A percentile compares a stretch with the other conserved stretches of the same genome.
phyloP scores from a whole-genome alignment of 495 filamentous ascomycete genomes.

The Aspergillus avenaceus region DNA sequence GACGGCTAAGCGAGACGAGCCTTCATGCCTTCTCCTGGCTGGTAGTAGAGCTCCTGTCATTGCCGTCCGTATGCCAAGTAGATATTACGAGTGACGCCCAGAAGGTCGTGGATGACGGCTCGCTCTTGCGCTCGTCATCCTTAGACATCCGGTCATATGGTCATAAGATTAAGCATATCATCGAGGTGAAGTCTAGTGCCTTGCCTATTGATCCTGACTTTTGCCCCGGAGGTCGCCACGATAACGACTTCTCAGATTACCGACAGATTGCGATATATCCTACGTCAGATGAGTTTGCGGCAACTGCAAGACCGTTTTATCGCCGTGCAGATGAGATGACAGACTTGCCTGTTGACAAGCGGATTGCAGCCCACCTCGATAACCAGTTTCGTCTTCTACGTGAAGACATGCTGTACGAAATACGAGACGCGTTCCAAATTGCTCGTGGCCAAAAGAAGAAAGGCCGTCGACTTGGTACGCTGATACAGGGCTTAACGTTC shows the following conservation, averaged over 20 bases:
- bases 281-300: slow-evolving; percentile 64
- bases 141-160: slow-evolving; percentile 28
- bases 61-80: slow-evolving; percentile 22
- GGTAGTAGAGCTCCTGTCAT: slow-evolving; percentile 49
- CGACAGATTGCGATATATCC: slow-evolving; percentile 62
- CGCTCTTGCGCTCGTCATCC: slow-evolving; percentile 27
- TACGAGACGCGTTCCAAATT: slow-evolving; percentile 57
- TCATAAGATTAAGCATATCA: slow-evolving; percentile 42
- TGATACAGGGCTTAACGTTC: slow-evolving; percentile 26
- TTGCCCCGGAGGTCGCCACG: slow-evolving; percentile 67
- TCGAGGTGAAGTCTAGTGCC: slow-evolving; percentile 21
- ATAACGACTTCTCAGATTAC: slow-evolving; percentile 68
- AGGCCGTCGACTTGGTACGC: slow-evolving; percentile 25
- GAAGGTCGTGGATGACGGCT: slow-evolving; percentile 18
- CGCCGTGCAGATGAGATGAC: slow-evolving; percentile 40
- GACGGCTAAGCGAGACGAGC: slow-evolving; percentile 33
- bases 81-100: slow-evolving; percentile 27
- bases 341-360: slow-evolving; percentile 19
- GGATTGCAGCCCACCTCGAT: slow-evolving; percentile 56
- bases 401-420: slow-evolving; percentile 68
- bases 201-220: slow-evolving; percentile 1
- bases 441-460: slow-evolving; percentile 39
- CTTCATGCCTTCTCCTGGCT: slow-evolving; percentile 57
- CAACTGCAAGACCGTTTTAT: slow-evolving; percentile 55
- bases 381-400: slow-evolving; percentile 76